phyloP scores from a whole-genome alignment of 2,329 filamentous ascomycete genomes.

The Saccharata proteae region DNA sequence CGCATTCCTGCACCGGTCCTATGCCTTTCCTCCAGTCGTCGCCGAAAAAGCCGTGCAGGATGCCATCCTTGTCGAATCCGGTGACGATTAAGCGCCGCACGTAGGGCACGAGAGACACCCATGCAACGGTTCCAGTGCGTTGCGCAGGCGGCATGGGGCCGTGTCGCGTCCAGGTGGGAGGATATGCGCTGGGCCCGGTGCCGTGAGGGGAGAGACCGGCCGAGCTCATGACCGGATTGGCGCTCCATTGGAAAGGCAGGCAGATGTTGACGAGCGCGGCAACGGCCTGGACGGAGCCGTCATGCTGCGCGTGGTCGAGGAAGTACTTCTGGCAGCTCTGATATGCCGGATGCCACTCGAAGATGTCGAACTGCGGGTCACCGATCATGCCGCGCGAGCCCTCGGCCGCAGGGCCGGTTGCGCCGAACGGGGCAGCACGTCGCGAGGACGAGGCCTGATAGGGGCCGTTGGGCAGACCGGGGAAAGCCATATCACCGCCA shows the following conservation, averaged over 20 bases:
- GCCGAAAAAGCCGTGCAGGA: constrained; percentile 96
- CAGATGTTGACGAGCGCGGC: constrained; percentile 87
- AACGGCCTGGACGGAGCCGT: constrained; percentile 69
- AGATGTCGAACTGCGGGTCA: constrained; percentile 56
- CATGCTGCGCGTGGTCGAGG: constrained; percentile 80
- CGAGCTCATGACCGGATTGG: constrained; percentile 34
- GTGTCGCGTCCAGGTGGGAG: constrained; percentile 29
- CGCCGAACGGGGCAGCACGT: constrained; percentile 7
- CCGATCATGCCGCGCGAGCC: constrained; percentile 17
- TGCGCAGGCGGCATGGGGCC: constrained; percentile 26
- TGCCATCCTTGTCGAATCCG: constrained; percentile 72
- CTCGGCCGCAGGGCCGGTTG: constrained; percentile 5
- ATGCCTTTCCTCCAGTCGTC: constrained; percentile 77
- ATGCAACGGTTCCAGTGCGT: constrained; percentile 24
- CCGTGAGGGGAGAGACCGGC: constrained; percentile 18
- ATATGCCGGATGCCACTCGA: constrained; percentile 87
- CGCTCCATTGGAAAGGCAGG: constrained; percentile 66
- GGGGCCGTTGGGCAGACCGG: constrained; percentile 8
- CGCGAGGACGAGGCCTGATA: constrained; percentile 7
- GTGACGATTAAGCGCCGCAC: constrained; percentile 83
- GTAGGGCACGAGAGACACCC: constrained; percentile 71
- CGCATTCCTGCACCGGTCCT: constrained; percentile 72
- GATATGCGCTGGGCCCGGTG: constrained; percentile 13
- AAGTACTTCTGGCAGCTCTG: constrained; percentile 87
- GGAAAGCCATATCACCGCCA: constrained; percentile 9